Evolutionary conservation across 139 green algal genomes (phyloP).

Genomic region (Chlorella sp.): DNA sequence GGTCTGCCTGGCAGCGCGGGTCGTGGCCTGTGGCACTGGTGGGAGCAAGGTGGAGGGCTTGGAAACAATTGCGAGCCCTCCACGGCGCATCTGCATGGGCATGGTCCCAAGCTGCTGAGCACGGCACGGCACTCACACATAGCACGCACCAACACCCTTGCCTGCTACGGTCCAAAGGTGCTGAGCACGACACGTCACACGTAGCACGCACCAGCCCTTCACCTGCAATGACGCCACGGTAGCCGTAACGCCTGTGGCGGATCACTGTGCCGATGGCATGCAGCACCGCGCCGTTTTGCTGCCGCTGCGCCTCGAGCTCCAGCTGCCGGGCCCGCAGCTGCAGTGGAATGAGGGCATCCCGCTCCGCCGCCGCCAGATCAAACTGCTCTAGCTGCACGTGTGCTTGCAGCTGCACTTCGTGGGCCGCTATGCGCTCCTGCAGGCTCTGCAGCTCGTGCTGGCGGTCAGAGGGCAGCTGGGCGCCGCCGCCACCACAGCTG

Average conservation of each 20-base stretch:
- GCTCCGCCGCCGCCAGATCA: not conserved
- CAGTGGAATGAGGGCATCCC: not conserved
- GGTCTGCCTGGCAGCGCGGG: not conserved
- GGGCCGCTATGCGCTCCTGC: not conserved
- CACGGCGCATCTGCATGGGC: too few relatives aligned
- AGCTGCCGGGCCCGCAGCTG: conserved; percentile 9
- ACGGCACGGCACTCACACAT: too few relatives aligned
- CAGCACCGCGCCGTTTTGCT: not conserved
- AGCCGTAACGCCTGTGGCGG: conserved; percentile 17
- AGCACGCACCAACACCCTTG: too few relatives aligned
- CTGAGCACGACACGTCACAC: too few relatives aligned
- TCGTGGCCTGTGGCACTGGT: not conserved
- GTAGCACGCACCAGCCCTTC: too few relatives aligned
- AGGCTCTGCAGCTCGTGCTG: conserved; percentile 1
- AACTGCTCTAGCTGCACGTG: not conserved
- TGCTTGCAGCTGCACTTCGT: not conserved
- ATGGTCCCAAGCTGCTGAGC: too few relatives aligned
- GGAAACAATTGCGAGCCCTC: too few relatives aligned
- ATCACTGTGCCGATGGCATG: not conserved
- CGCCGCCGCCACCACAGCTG: not conserved
- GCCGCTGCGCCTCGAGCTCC: conserved; percentile 1
- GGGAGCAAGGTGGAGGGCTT: too few relatives aligned
- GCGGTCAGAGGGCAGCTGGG: not conserved
- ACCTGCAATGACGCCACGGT: conserved; percentile 30
- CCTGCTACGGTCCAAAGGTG: too few relatives aligned